Evolutionary conservation across 176 grass and related monocot genomes (phyloP).

Genomic region (Bonia amplexicaulis): DNA sequence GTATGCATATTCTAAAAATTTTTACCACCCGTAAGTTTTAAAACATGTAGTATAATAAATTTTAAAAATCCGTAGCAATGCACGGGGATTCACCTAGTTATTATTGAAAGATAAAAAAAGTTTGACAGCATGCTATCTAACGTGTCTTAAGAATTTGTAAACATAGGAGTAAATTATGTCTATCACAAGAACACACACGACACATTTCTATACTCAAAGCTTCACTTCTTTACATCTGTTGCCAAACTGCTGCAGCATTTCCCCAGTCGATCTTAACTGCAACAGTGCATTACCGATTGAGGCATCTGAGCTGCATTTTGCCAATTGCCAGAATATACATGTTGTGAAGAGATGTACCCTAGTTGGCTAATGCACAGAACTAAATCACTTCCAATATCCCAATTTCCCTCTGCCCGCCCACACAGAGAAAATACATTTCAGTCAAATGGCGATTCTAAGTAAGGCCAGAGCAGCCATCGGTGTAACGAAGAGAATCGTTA

Average conservation of each 20-base stretch:
- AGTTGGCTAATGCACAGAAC: not conserved
- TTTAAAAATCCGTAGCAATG: too few relatives aligned
- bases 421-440: not conserved
- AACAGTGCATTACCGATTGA: not conserved
- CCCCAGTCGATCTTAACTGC: not conserved
- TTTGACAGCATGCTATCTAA: not conserved
- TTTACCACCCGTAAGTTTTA: too few relatives aligned
- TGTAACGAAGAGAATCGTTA: not conserved
- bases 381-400: not conserved
- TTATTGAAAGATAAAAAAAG: not conserved
- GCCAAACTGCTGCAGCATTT: slow-evolving; percentile 2
- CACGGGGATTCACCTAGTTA: too few relatives aligned
- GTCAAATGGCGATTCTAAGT: not conserved
- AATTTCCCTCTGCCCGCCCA: not conserved
- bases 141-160: not conserved
- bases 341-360: not conserved
- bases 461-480: not conserved
- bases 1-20: too few relatives aligned
- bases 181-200: not conserved
- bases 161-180: not conserved
- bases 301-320: not conserved
- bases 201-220: not conserved
- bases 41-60: too few relatives aligned
- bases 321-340: not conserved
- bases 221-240: not conserved